Evolutionary conservation across 306 rosid genomes (phyloP).

Genomic region (Quercus alba): DNA sequence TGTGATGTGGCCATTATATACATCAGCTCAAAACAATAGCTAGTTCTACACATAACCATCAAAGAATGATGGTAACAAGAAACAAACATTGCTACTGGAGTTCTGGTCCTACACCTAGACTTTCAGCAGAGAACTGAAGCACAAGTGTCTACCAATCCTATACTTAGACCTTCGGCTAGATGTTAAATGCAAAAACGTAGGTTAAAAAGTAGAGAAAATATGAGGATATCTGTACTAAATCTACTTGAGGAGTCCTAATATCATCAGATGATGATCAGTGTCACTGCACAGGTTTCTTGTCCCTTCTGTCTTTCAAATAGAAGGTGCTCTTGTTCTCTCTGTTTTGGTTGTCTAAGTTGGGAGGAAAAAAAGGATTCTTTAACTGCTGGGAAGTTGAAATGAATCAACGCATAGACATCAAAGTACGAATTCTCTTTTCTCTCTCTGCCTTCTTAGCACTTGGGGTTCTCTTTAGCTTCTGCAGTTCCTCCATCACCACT

Average conservation of each 20-base stretch:
- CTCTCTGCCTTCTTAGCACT: constrained; percentile 76
- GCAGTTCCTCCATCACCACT: constrained; percentile 61
- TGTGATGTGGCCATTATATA: constrained; percentile 19
- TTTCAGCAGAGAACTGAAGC: constrained; percentile 13
- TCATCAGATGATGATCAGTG: constrained; percentile 46
- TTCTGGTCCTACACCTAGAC: constrained; percentile 20
- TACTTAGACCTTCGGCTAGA: constrained; percentile 7
- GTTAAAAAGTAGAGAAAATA: too few relatives aligned
- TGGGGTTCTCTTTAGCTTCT: constrained; percentile 60
- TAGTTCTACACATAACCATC: constrained; percentile 31
- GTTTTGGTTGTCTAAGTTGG: not conserved
- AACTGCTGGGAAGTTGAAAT: not conserved
- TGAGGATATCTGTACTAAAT: not conserved
- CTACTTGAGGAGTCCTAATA: constrained; percentile 4
- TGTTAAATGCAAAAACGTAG: not conserved
- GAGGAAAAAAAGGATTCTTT: too few relatives aligned
- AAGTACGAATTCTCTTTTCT: constrained; percentile 52
- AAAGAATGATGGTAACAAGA: constrained; percentile 39
- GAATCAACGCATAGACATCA: constrained; percentile 87
- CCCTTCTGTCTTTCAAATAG: not conserved
- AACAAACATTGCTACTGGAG: not conserved
- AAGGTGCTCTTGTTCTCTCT: not conserved
- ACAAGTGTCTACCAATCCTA: not conserved
- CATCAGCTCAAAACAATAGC: not conserved
- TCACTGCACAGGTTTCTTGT: not conserved